phyloP scores from a whole-genome alignment of 2,329 filamentous ascomycete genomes.

The Penicillium decumbens region DNA sequence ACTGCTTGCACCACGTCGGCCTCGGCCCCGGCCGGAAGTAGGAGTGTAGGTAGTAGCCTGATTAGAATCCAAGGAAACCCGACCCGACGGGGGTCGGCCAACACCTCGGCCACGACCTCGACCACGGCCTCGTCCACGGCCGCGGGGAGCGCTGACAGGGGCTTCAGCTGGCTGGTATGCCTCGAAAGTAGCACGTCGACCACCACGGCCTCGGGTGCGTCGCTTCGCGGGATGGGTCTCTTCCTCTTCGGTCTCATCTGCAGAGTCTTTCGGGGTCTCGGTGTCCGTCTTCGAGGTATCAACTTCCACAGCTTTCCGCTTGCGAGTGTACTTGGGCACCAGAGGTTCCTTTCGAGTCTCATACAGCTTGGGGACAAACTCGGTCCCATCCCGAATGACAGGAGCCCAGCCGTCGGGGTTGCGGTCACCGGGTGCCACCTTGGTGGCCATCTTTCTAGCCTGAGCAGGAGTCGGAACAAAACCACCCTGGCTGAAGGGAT shows the following conservation, averaged over 20 bases:
- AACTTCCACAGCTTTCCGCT: constrained; percentile 37
- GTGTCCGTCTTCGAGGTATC: constrained; percentile 29
- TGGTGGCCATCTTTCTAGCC: constrained; percentile 37
- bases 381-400: constrained; percentile 35
- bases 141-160: constrained; percentile 12
- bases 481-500: constrained; percentile 53
- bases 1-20: constrained; percentile 20
- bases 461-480: constrained; percentile 44
- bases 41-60: constrained; percentile 14
- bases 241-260: constrained; percentile 30
- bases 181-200: constrained; percentile 22
- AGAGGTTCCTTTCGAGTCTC: constrained; percentile 29
- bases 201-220: constrained; percentile 30
- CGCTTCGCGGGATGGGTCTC: constrained; percentile 25
- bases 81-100: constrained; percentile 20
- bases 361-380: constrained; percentile 36
- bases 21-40: constrained; percentile 21
- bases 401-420: constrained; percentile 43
- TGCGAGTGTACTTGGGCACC: constrained; percentile 31
- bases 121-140: constrained; percentile 21
- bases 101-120: constrained; percentile 31
- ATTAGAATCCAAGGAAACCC: constrained; percentile 21
- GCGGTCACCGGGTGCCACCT: constrained; percentile 32
- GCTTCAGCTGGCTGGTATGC: constrained; percentile 21
- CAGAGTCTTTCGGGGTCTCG: constrained; percentile 27